phyloP scores from a whole-genome alignment of 768 basidiomycete genomes.

The Cystofilobasidium capitatum region DNA sequence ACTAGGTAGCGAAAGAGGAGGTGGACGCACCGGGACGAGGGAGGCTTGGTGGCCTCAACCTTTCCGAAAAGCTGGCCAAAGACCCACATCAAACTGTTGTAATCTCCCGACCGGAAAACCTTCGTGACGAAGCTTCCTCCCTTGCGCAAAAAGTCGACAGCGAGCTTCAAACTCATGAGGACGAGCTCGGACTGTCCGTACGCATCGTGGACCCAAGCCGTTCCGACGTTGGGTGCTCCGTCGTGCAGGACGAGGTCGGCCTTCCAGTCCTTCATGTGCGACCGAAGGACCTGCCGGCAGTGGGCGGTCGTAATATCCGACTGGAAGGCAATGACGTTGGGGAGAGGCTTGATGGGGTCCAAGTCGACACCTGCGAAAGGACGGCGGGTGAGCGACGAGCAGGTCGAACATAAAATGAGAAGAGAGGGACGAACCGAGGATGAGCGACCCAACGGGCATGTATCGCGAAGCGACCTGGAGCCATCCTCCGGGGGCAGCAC shows the following conservation, averaged over 20 bases:
- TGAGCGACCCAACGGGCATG: constrained; percentile 85
- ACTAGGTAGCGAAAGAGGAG: neutral
- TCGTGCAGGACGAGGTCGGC: constrained; percentile 97
- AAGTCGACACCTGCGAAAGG: constrained; percentile 69
- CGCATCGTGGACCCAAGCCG: constrained; percentile 98
- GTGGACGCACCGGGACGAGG: constrained; percentile 73
- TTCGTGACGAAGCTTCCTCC: constrained; percentile 96
- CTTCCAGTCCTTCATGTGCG: constrained; percentile 95
- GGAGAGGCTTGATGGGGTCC: constrained; percentile 91
- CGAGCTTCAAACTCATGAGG: constrained; percentile 85
- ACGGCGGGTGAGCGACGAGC: no score
- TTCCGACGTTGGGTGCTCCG: constrained; percentile 98
- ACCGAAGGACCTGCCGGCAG: constrained; percentile 75
- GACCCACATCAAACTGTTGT: constrained; percentile 98
- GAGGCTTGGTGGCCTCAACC: constrained; percentile 97
- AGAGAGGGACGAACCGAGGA: constrained; percentile 54
- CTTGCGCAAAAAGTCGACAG: constrained; percentile 84
- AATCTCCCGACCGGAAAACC: constrained; percentile 95
- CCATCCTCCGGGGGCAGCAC: constrained; percentile 98
- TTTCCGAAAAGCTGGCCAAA: constrained; percentile 91
- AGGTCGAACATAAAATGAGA: neutral
- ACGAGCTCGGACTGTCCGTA: constrained; percentile 95
- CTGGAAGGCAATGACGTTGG: constrained; percentile 79
- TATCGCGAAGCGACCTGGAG: constrained; percentile 96
- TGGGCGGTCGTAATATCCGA: constrained; percentile 87